phyloP scores from a whole-genome alignment of 148 eudicot species.

The Diospyros lotus region DNA sequence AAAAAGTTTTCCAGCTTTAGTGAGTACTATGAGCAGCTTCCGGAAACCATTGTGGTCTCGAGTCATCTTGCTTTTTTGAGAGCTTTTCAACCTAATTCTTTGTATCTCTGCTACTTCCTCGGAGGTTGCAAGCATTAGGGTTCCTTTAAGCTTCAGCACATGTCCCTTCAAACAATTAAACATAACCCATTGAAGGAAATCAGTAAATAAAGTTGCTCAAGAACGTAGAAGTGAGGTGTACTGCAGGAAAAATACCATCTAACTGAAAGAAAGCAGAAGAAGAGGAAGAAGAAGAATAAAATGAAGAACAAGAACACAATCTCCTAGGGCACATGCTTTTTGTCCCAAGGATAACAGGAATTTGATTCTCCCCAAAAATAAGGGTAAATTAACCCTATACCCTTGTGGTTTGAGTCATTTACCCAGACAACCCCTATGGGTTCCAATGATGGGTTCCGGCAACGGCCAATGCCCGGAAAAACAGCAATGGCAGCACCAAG shows the following conservation, averaged over 20 bases:
- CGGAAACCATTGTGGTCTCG: conserved; percentile 98
- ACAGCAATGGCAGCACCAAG: no score
- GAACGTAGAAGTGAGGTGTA: not conserved
- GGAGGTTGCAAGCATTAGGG: conserved; percentile 88
- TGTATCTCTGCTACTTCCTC: conserved; percentile 89
- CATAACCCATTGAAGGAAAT: not conserved
- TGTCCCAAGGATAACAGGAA: not conserved
- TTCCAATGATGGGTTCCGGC: no score
- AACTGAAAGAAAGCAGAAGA: not conserved
- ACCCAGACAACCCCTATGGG: no score
- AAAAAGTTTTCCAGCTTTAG: conserved; percentile 80
- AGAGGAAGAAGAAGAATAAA: not conserved
- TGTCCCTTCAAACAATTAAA: conserved; percentile 59
- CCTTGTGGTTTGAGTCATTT: no score
- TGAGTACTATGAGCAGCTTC: conserved; percentile 80
- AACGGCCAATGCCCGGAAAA: no score
- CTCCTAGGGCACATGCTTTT: not conserved
- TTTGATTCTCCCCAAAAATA: not conserved
- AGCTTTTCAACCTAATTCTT: conserved; percentile 73
- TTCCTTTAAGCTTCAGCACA: conserved; percentile 92
- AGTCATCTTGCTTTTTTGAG: conserved; percentile 90
- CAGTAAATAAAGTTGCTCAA: not conserved
- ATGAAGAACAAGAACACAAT: not conserved
- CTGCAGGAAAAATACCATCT: not conserved
- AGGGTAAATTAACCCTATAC: no score